phyloP scores from a whole-genome alignment of 2,329 filamentous ascomycete species.

The Apiospora aurea region DNA sequence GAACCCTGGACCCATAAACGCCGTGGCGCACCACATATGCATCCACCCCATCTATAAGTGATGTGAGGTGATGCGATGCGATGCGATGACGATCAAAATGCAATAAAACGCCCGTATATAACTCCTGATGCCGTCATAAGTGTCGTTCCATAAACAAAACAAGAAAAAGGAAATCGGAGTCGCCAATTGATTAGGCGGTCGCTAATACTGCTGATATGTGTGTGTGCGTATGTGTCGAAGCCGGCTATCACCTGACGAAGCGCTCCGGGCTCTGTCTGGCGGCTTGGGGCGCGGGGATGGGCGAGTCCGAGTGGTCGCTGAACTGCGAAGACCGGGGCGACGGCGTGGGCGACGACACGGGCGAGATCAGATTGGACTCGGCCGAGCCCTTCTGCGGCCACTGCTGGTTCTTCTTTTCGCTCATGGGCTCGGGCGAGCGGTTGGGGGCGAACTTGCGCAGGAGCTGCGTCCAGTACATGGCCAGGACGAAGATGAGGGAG shows the following conservation, averaged over 20 bases:
- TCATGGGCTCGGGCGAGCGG: conserved; percentile 13
- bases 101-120: conserved; percentile 12
- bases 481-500: conserved; percentile 10
- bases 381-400: conserved; percentile 13
- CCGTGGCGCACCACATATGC: conserved; percentile 20
- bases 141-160: background rate
- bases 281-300: conserved; percentile 14
- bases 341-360: background rate
- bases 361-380: conserved; percentile 18
- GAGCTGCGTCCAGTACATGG: conserved; percentile 22
- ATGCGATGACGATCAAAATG: background rate
- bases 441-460: background rate
- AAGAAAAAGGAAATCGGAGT: background rate
- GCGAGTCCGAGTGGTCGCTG: background rate
- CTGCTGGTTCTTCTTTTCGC: conserved; percentile 21
- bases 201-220: background rate
- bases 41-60: conserved; percentile 1
- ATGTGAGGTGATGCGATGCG: background rate
- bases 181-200: background rate
- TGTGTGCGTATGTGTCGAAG: background rate
- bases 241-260: background rate
- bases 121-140: conserved; percentile 18
- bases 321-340: conserved; percentile 3
- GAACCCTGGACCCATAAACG: conserved; percentile 20
- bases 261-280: conserved; percentile 13